Base-by-base conservation (phyloP, 768 basidiomycete species). In the Xerocomellus intermedius region DNA sequence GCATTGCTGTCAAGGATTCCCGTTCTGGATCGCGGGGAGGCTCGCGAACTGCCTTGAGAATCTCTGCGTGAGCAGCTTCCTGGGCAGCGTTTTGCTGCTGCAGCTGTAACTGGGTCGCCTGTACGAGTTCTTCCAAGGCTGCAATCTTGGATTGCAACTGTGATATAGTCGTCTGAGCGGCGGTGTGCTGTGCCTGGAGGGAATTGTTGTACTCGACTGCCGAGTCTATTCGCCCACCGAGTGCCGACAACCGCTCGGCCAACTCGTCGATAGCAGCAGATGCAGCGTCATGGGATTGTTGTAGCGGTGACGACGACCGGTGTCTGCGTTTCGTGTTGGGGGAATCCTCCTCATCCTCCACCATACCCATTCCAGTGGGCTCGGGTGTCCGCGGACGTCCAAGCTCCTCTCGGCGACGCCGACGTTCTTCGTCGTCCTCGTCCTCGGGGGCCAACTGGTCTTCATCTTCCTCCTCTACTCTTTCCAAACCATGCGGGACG, bases 371-470 rank as follows among this genome's bases (percentile, higher is more conserved):
- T 45, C 75, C 77, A 12, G 82, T 83, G 5, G 91, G 92, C 65
- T 94, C 92, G 0, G 91, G 92, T 7, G 93, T 94, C 8, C 80
- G 77, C 4, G 91, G 91, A 39, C 90, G 78, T 2, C 85, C 87
- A 21, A 86, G 73, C 60, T 84, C 85, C 42, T 81, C 79, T 43
- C 77, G 74, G 52, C 74, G 67, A 50, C 68, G 66, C 22, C 68
- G 64, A 46, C 79, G 73, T 45, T 83, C 79, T 48, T 83, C 82
- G 38, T 79, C 78, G 10, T 77, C 77, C 42, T 75, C 75, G 1
- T 73, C 71, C 44, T 69, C 70, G 17, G 62, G 60, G 1, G 65
- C 70, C 22, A 75, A 52, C 65, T 81, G 75, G 47, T 83, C 84
- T 60, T 90, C 88, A 51, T 89, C 86, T 61, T 87, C 87, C 62